A percentile compares a stretch with the other conserved stretches of the same genome.
Evolutionary conservation across 2,329 filamentous ascomycete genomes (phyloP).

Genomic region (Diaporthe sp.): DNA sequence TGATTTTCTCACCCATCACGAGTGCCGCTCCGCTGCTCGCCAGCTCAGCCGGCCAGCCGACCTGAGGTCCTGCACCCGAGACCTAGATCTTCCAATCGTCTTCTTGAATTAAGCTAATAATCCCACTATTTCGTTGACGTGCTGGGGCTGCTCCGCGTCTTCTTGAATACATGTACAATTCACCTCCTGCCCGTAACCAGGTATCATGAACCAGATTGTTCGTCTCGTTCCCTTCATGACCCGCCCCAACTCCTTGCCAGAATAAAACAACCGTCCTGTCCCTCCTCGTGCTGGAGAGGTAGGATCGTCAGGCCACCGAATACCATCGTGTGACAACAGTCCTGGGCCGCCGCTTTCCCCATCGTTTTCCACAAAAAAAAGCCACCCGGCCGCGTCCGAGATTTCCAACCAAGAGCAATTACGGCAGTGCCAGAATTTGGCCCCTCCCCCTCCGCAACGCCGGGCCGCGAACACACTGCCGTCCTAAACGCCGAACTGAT

Average conservation of each 20-base stretch:
- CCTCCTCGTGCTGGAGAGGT: constrained; percentile 23
- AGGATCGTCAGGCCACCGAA: constrained; percentile 19
- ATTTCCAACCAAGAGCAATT: constrained; percentile 21
- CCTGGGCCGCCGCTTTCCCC: constrained; percentile 12
- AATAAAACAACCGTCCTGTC: constrained; percentile 29
- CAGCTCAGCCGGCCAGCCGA: constrained; percentile 5
- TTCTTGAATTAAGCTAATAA: constrained; percentile 36
- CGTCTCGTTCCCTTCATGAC: constrained; percentile 25
- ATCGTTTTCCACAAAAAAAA: constrained; percentile 16
- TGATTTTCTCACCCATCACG: constrained; percentile 21
- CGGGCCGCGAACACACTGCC: constrained; percentile 34
- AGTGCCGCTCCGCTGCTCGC: background rate
- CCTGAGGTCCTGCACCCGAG: background rate
- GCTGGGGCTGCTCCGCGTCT: constrained; percentile 28
- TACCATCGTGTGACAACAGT: constrained; percentile 12
- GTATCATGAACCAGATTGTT: constrained; percentile 35
- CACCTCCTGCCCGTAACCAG: constrained; percentile 27
- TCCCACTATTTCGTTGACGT: constrained; percentile 33
- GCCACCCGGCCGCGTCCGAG: constrained; percentile 16
- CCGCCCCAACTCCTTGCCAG: constrained; percentile 38
- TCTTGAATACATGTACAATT: constrained; percentile 24
- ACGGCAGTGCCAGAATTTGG: constrained; percentile 16
- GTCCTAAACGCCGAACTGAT: constrained; percentile 41
- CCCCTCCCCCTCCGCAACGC: constrained; percentile 33
- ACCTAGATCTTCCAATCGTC: constrained; percentile 19